Evolutionary conservation across 345 rosid species (phyloP).

Genomic region (Linum tenue): DNA sequence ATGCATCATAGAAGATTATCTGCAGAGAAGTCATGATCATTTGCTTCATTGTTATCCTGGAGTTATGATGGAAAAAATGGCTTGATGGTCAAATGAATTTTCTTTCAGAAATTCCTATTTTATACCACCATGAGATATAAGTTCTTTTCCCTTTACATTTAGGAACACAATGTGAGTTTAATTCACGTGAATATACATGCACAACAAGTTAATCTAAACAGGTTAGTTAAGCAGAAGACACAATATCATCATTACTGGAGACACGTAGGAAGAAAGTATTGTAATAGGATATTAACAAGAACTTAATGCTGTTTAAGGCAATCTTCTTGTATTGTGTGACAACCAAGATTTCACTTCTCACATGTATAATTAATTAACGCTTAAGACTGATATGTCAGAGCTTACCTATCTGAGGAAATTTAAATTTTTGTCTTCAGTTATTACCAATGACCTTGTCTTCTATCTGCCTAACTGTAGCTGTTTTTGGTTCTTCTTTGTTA

Average conservation of each 20-base stretch:
- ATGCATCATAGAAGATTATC: not conserved
- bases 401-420: not conserved
- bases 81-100: not conserved
- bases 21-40: not conserved
- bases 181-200: no score
- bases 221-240: not conserved
- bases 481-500: constrained; percentile 10
- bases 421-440: not conserved
- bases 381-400: not conserved
- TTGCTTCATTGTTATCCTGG: not conserved
- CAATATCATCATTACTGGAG: no score
- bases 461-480: not conserved
- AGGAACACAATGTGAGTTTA: no score
- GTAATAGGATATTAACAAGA: not conserved
- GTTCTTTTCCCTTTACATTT: no score
- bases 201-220: no score
- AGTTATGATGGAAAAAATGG: not conserved
- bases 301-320: not conserved
- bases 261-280: not conserved
- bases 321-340: not conserved
- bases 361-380: not conserved
- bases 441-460: not conserved
- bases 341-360: not conserved
- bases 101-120: no score
- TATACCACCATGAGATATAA: not conserved